Base-by-base conservation (phyloP, 2,329 filamentous ascomycete species). In the Beauveria caledonica region DNA sequence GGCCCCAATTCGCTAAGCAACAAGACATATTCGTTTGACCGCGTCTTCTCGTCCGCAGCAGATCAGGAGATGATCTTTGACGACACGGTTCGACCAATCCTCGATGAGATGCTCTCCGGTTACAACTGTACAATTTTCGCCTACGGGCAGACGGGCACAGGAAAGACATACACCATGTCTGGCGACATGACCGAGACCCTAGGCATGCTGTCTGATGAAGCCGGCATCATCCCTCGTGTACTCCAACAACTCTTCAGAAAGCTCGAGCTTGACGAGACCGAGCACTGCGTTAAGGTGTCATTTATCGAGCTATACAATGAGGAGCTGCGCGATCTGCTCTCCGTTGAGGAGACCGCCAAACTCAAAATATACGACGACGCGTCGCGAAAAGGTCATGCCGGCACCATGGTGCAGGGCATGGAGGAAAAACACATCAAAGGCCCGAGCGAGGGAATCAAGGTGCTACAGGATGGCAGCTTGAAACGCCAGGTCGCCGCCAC, bases 241-340 rank as follows among this genome's bases (percentile, higher is more conserved):
- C 78, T 99, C 0, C 88, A 97, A 68, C 84, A 89, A 0, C 81
- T 99, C 0, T 99, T 99, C 74, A 83, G 84, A 66, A 93, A 90
- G 70, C 84, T 99, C 7, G 89, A 94, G 62, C 76, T 82, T 23
- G 88, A 91, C 48, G 87, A 88, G 23, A 83, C 82, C 1, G 94
- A 99, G 69, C 91, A 87, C 71, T 91, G 88, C 25, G 92, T 99
- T 67, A 97, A 97, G 71, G 97, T 92, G 76, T 99, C 95, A 0
- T 99, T 97, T 70, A 97, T 99, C 68, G 94, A 99, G 72, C 79
- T 99, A 0, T 99, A 99, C 78, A 99, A 99, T 71, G 94, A 99
- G 73, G 94, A 99, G 69, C 80, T 99, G 27, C 88, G 93, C 46
- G 94, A 99, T 71, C 75, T 99, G 39, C 85, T 97, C 4, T 86